Evolutionary conservation across 2,329 filamentous ascomycete genomes (phyloP), one percentile per base, ranked within the genome.

Genomic region (Ascochyta pisi): DNA sequence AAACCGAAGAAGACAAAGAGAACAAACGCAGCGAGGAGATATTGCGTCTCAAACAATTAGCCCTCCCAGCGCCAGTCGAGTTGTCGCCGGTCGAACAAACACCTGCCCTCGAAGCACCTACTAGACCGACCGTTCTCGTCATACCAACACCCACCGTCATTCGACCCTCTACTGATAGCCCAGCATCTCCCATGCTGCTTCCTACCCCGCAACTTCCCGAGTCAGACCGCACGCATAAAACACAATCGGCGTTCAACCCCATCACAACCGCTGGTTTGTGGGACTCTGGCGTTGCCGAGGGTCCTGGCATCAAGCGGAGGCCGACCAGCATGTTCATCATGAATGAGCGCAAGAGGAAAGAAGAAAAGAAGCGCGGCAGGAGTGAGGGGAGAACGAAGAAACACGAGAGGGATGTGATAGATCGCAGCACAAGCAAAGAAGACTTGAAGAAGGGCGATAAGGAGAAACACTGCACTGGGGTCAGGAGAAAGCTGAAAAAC

Each of bases 261-360:
- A 57, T 74, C 15, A 68, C 65, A 0, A 74, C 73, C n/a, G 64
- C 69, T 6, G 71, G 73, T 5, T 44, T 76, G 39, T 76, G 73
- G 73, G 73, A 75, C 43, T 75, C 70, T 1, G 71, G 71, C 1
- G 66, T 74, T 8, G 56, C 60, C 0, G 69, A 73, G 7, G 65
- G 65, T 9, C 57, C 63, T 3, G 61, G 67, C 1, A 45, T 71
- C n/a, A 72, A 69, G 48, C 56, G 52, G 15, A 63, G 70, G 16
- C 71, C 71, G 2, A 74, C 71, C 1, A 74, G 73, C 58, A 64
- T 74, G 64, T 66, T 71, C 8, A 65, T 73, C 26, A 58, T 71
- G 44, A 72, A 69, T 24, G 68, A 72, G 53, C 72, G 70, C 41
- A 71, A 69, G 50, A 63, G 58, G 39, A 71, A 70, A 43, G 64